Base-by-base conservation (phyloP, 1,284 basidiomycete species). In the Leccinum fallax region DNA sequence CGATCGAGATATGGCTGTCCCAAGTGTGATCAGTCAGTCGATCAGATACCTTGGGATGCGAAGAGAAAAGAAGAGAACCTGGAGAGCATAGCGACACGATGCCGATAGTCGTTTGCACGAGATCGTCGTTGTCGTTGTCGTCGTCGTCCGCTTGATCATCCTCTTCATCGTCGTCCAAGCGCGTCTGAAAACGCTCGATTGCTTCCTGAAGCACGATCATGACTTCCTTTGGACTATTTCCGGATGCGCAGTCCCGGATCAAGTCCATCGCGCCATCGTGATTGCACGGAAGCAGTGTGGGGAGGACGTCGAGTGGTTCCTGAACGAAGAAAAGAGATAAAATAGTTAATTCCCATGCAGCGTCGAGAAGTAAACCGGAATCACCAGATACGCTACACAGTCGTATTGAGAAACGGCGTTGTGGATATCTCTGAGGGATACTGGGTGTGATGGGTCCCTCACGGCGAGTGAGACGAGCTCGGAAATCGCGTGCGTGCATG, bases 141-240 rank as follows among this genome's bases (percentile, higher is more conserved):
- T 67, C 64, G 13, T 76, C 71, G 4, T 77, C 76, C 0, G 72
- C 72, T 5, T 68, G 66, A 19, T 79, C 74, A 4, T 79, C 74
- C 4, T 70, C 70, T 7, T 74, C 70, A 5, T 74, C 73, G 19
- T 59, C 46, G 54, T 64, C 57, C 28, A 79, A 61, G n/a, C 65
- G 61, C 11, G 62, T 66, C 28, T 74, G 68, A 6, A 90, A 61
- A 16, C 71, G 74, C 68, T 90, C 90, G 46, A 84, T 63, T 7
- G 74, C 76, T 70, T 89, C 89, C 68, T 90, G 86, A 7, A 80
- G 70, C 2, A 84, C 82, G 60, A 92, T 83, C 6, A 87, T 67
- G 2, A 85, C 75, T 69, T 92, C 89, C 66, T 87, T 89, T 0
- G 86, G 63, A 43, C 63, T 73, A 7, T 52, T 56, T 5, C 55